Percentiles rank a stretch among this genome's conserved stretches.
Conservation (phyloP, 2,329 filamentous ascomycete genomes). For the Fusarium torreyae region DNA sequence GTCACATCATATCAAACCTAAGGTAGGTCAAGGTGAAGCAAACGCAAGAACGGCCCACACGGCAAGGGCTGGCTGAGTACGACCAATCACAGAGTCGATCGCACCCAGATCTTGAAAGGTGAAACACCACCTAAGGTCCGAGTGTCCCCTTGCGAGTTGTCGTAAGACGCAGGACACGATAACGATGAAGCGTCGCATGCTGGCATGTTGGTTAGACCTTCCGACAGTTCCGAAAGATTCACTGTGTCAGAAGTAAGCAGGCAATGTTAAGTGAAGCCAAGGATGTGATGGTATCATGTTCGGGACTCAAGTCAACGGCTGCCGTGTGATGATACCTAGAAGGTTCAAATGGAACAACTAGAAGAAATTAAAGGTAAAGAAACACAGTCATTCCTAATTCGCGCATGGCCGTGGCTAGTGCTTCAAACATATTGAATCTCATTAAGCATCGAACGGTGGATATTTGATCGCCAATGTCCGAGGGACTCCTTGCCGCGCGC, state of each 20-base stretch:
- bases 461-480: slow-evolving; percentile 23
- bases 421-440: slow-evolving; percentile 40
- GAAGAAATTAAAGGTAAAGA: slow-evolving; percentile 37
- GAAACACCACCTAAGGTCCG: slow-evolving; percentile 28
- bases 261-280: too few relatives aligned
- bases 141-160: slow-evolving; percentile 24
- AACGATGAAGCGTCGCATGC: slow-evolving; percentile 18
- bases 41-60: slow-evolving; percentile 3
- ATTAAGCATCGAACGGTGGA: slow-evolving; percentile 26
- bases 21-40: background rate
- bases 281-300: background rate
- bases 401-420: slow-evolving; percentile 38
- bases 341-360: background rate
- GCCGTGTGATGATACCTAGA: background rate
- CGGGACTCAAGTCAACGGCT: background rate
- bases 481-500: slow-evolving; percentile 18
- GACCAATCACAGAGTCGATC: slow-evolving; percentile 31
- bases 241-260: slow-evolving; percentile 1
- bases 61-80: slow-evolving; percentile 10
- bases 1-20: background rate
- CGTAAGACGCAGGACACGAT: slow-evolving; percentile 36
- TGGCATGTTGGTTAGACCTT: background rate
- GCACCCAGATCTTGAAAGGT: slow-evolving; percentile 39
- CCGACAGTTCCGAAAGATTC: slow-evolving; percentile 14
- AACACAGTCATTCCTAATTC: slow-evolving; percentile 19